Evolutionary conservation across 257 asterid genomes (phyloP).

Genomic region (Solanum virginianum): DNA sequence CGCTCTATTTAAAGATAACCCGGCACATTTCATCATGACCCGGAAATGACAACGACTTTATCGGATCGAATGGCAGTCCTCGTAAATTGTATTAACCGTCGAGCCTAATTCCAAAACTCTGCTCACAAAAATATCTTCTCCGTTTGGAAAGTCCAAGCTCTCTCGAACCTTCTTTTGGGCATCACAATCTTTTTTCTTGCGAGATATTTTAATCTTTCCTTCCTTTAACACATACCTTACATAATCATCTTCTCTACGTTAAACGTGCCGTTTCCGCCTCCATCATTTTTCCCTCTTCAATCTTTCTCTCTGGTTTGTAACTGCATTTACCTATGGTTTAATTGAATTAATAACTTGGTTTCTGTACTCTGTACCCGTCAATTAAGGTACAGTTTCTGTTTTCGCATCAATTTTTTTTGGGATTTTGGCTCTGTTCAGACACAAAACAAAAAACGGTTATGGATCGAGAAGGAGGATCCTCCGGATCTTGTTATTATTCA

Average conservation of each 20-base stretch:
- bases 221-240: not conserved
- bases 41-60: not conserved
- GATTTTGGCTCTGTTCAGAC: not conserved
- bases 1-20: not conserved
- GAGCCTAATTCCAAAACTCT: constrained; percentile 1
- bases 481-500: constrained; percentile 58
- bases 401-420: not conserved
- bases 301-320: not conserved
- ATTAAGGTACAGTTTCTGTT: not conserved
- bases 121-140: constrained; percentile 37
- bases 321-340: not conserved
- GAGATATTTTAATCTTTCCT: constrained; percentile 20
- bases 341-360: not conserved
- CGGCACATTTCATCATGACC: not conserved
- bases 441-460: constrained; percentile 1
- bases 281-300: not conserved
- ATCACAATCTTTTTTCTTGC: not conserved
- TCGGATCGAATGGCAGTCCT: constrained; percentile 20
- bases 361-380: not conserved
- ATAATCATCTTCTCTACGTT: not conserved
- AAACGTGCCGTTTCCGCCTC: not conserved
- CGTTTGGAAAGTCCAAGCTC: not conserved
- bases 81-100: not conserved
- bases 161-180: constrained; percentile 43
- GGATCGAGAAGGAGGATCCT: constrained; percentile 62